Percentiles rank a stretch among this genome's conserved stretches.
phyloP scores from a whole-genome alignment of 768 basidiomycete genomes.

The Tubosaeta sp. region DNA sequence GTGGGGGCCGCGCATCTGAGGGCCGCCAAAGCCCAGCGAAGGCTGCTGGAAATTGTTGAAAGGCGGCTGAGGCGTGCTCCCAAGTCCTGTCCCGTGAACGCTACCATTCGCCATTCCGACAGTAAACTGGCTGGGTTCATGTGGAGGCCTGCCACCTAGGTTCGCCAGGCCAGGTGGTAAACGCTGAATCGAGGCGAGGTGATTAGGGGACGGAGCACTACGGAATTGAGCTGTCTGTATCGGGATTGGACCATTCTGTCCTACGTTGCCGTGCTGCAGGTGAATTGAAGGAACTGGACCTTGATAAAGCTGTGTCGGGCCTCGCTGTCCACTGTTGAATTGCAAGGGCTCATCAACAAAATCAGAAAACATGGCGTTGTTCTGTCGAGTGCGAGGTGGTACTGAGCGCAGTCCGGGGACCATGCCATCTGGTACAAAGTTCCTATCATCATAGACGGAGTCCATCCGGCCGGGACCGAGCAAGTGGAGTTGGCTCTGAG shows the following conservation, averaged over 20 bases:
- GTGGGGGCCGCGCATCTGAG: conserved; percentile 49
- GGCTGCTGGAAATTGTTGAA: conserved; percentile 52
- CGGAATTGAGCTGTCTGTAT: conserved; percentile 64
- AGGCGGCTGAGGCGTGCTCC: conserved; percentile 43
- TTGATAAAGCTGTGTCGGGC: conserved; percentile 54
- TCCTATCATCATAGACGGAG: conserved; percentile 70
- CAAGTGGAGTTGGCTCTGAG: conserved; percentile 38
- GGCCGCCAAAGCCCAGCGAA: conserved; percentile 42
- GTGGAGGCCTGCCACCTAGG: conserved; percentile 76
- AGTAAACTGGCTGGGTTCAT: conserved; percentile 65
- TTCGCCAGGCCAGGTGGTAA: conserved; percentile 80
- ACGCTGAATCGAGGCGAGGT: conserved; percentile 50
- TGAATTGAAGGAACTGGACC: conserved; percentile 47
- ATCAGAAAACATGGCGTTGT: conserved; percentile 51
- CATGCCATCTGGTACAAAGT: conserved; percentile 80
- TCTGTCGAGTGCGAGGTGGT: conserved; percentile 58
- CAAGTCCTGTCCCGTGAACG: conserved; percentile 44
- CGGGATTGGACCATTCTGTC: conserved; percentile 49
- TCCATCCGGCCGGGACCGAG: conserved; percentile 51
- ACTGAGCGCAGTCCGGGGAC: conserved; percentile 76
- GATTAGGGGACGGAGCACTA: conserved; percentile 62
- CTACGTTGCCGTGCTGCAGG: conserved; percentile 45
- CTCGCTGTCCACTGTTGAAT: conserved; percentile 56
- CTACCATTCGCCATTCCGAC: conserved; percentile 46
- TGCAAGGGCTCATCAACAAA: conserved; percentile 59